Base-by-base conservation (phyloP, 441 rosid species). In the Iberis amara region DNA sequence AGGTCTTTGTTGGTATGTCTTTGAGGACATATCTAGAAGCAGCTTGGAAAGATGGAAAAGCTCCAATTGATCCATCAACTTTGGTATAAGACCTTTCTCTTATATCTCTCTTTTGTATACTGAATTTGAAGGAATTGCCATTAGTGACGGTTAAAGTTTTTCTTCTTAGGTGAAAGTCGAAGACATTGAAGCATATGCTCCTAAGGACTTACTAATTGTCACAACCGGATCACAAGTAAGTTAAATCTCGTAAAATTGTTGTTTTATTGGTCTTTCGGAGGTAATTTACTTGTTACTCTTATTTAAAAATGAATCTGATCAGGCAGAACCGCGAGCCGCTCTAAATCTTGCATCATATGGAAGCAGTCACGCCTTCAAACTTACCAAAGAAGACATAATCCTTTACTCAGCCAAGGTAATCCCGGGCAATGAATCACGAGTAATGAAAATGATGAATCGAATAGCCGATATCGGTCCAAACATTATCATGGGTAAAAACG, bases 281-380 rank as follows among this genome's bases (percentile, higher is more conserved):
- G 53, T 50, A 51, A 47, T 41, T 52, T 66, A 32, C 9, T 9
- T 60, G 21, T 18, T 43, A 45, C 40, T 53, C 57, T 64, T 66
- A 26, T 65, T 57, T 51, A 61, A 65, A 63, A 60, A 75, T 62
- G 43, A 6, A 55, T 43, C 59, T 46, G 55, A 45, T 76, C 91
- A 91, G 98, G 98, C 98, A 85, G 98, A 91, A 72, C 96, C 96
- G 62, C 96, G 89, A 8, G 95, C 94, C 39, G 96, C 98, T 49
- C 68, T 91, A 74, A 91, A 87, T 81, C 95, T 87, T 64, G 96
- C 96, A 47, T 91, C 98, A 11, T 87, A 77, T 75, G 98, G 98
- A 58, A 76, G 81, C 53, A 85, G 98, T 69, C 86, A 81, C 64
- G 73, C 94, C 33, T 78, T 91, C 75, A 91, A 91, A 72, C 71